A percentile compares a stretch with the other conserved stretches of the same genome.
phyloP scores from a whole-genome alignment of 2,329 filamentous ascomycete species.

The Alternaria triticina region DNA sequence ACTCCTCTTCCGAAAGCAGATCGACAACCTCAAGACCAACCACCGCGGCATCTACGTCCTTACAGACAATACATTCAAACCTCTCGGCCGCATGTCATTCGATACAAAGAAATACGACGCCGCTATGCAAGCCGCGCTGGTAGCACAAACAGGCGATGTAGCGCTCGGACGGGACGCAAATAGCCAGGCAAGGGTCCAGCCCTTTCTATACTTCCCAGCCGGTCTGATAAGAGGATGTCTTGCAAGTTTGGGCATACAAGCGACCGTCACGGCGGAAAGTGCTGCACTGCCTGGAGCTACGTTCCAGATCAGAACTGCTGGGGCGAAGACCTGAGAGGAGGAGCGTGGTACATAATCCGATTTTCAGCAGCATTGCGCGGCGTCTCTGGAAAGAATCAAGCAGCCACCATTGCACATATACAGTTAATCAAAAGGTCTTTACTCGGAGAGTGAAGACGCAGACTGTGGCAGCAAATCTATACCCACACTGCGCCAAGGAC shows the following conservation, averaged over 20 bases:
- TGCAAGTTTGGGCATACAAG: slow-evolving; percentile 87
- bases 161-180: slow-evolving; percentile 59
- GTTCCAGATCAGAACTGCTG: slow-evolving; percentile 92
- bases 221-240: slow-evolving; percentile 91
- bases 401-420: background rate
- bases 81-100: slow-evolving; percentile 87
- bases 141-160: slow-evolving; percentile 40
- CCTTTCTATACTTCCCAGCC: slow-evolving; percentile 93
- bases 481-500: background rate
- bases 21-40: slow-evolving; percentile 98
- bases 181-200: slow-evolving; percentile 39
- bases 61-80: slow-evolving; percentile 90
- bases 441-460: background rate
- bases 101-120: slow-evolving; percentile 56
- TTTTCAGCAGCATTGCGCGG: slow-evolving; percentile 42
- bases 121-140: slow-evolving; percentile 34
- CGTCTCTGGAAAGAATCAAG: slow-evolving; percentile 17
- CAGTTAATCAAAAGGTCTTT: fast-evolving
- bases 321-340: slow-evolving; percentile 64
- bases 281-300: slow-evolving; percentile 85
- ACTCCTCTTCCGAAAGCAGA: slow-evolving; percentile 92
- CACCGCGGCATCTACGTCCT: slow-evolving; percentile 95
- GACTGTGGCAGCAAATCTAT: background rate
- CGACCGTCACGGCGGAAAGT: slow-evolving; percentile 89
- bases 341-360: background rate